Evolutionary conservation across 164 flowering plant genomes (phyloP), one percentile per base, ranked within the genome.

Genomic region (Magnolia officinalis): DNA sequence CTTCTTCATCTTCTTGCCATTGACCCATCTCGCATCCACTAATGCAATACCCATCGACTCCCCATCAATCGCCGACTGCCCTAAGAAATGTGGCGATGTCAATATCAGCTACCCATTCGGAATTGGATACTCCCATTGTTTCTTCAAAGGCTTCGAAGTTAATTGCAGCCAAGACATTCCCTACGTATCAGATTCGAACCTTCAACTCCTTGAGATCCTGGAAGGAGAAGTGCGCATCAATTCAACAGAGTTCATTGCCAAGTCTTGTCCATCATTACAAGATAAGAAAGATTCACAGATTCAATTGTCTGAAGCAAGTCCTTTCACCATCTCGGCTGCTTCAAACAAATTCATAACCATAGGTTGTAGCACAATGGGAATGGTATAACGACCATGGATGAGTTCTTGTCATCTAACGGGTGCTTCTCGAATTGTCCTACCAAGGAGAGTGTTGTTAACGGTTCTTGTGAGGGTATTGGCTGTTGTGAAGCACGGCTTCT

Each of bases 401-500:
- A 26, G 26, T 26, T 26, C 26, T 0, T 0, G 26, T 26, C 26
- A 26, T 26, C 1, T 26, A 26, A 64, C 8, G 11, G 0, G 13
- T 65, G 76, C 58, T 23, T 6, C 37, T n/a, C 63, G 6, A 10
- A 45, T 26, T 73, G 75, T 7, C 6, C 9, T 7, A 16, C 13
- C 14, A 26, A 13, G 6, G 51, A 4, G 11, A 73, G 66, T 61
- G 66, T 37, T 1, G 21, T 26, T 26, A 26, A 26, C 26, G 26
- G 26, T 26, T 26, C 26, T 26, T 26, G 26, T 1, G 1, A 26
- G 26, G 4, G 2, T 19, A 67, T 18, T 2, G 80, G 80, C 8
- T 78, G 76, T 23, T 78, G 76, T n/a, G 49, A 78, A 29, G 51
- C 5, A 6, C 11, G 16, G 6, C 51, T 74, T 51, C 71, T 37